phyloP scores from a whole-genome alignment of 225 moss, liverwort and hornwort species.

The Pleurozium schreberi region DNA sequence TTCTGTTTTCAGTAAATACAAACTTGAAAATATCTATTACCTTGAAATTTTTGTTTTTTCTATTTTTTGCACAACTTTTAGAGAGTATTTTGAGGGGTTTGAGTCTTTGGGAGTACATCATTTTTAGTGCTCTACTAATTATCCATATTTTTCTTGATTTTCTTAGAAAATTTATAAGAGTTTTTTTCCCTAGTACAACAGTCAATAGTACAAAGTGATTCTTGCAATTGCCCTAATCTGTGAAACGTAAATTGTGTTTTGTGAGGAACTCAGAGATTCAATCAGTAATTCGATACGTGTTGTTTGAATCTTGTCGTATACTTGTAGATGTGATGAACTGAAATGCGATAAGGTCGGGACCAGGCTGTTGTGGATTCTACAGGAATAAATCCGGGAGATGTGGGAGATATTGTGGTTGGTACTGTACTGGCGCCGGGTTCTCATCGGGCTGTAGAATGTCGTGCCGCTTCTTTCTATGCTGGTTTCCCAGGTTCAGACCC shows the following conservation, averaged over 20 bases:
- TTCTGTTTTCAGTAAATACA: neutral
- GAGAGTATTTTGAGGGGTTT: neutral
- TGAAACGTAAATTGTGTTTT: neutral
- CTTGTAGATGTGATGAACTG: neutral
- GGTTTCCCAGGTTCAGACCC: neutral
- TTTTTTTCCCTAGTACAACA: neutral
- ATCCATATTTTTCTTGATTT: neutral
- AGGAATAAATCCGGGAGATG: neutral
- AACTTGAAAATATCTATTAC: neutral
- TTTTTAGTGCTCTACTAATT: neutral
- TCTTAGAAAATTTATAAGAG: neutral
- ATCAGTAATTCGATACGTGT: neutral
- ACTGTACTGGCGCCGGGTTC: neutral
- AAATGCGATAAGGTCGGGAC: neutral
- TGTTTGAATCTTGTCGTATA: neutral
- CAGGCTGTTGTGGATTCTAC: neutral
- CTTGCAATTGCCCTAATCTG: neutral
- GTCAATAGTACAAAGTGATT: neutral
- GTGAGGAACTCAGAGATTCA: neutral
- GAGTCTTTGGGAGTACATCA: neutral
- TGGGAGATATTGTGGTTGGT: neutral
- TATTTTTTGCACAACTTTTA: neutral
- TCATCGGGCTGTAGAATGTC: neutral
- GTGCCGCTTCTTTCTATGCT: neutral
- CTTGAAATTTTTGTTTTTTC: neutral